Evolutionary conservation across 805 yeast genomes (phyloP).

Genomic region (Hemisphaericaspora nanyangensis): DNA sequence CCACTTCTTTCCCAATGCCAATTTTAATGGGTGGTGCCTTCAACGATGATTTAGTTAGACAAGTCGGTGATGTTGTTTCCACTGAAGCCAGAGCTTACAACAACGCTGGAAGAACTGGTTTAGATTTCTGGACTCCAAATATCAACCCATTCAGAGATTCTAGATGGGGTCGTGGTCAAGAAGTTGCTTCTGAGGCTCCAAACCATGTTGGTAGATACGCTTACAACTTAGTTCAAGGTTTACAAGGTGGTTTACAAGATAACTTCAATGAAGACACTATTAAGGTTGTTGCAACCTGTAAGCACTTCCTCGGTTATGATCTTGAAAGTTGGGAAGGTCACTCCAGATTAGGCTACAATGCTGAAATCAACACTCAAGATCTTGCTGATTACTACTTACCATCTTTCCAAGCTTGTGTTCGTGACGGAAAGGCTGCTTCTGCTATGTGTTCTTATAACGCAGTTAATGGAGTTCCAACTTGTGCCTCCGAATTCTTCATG

Average conservation of each 20-base stretch:
- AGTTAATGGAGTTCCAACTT: constrained; percentile 6
- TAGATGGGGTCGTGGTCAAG: constrained; percentile 9
- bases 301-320: constrained; percentile 8
- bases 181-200: constrained; percentile 9
- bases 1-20: constrained; percentile 6
- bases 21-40: constrained; percentile 5
- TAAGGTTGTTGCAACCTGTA: constrained; percentile 8
- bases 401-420: constrained; percentile 7
- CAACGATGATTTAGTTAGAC: constrained; percentile 1
- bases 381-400: constrained; percentile 6
- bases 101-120: constrained; percentile 5
- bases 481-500: constrained; percentile 5
- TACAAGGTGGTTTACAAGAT: constrained; percentile 8
- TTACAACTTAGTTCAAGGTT: constrained; percentile 3
- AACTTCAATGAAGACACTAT: constrained; percentile 2
- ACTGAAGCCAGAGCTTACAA: constrained; percentile 6
- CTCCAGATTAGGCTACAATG: constrained; percentile 5
- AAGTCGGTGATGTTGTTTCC: constrained; percentile 1
- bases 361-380: constrained; percentile 7
- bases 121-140: constrained; percentile 6
- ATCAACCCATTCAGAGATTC: constrained; percentile 5
- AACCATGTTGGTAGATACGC: constrained; percentile 2
- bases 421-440: constrained; percentile 7
- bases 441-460: constrained; percentile 7
- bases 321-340: constrained; percentile 7